Conservation (phyloP, 371 early-diverging fungal genomes). For the Mucor lusitanicus region DNA sequence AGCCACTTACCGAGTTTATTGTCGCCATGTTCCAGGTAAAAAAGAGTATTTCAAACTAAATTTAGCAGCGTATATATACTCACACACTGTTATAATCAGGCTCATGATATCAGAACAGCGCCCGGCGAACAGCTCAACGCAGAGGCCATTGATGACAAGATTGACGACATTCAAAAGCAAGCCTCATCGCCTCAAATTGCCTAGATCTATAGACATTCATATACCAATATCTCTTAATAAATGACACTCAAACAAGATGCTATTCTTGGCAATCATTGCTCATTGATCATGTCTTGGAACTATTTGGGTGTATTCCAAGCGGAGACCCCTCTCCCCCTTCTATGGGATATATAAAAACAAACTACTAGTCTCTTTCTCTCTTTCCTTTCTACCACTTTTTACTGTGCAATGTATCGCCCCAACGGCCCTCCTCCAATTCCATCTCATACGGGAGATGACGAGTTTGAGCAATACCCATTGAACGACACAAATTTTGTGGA, state of each 20-base stretch:
- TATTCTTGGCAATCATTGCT: conserved; percentile 15
- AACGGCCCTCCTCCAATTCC: conserved; percentile 16
- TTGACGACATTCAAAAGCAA: conserved; percentile 15
- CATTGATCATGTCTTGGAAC: conserved; percentile 22
- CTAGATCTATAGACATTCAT: background rate
- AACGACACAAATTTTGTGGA: conserved; percentile 44
- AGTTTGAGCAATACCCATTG: conserved; percentile 46
- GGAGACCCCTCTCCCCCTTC: background rate
- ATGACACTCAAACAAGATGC: background rate
- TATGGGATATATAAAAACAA: background rate
- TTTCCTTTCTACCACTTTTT: background rate
- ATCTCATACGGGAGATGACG: conserved; percentile 13
- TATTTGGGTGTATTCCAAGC: conserved; percentile 2
- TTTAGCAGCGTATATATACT: background rate
- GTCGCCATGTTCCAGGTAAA: conserved; percentile 53
- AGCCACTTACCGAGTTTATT: conserved; percentile 72
- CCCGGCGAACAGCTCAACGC: background rate
- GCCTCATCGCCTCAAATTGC: conserved; percentile 6
- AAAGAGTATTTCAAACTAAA: background rate
- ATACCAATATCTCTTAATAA: background rate
- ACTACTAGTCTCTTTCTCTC: background rate
- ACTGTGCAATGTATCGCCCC: conserved; percentile 20
- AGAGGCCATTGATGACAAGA: conserved; percentile 11
- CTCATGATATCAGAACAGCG: conserved; percentile 13
- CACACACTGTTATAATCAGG: background rate